These are phyloP conservation scores for Senna siamea DNA, from an alignment of 306 rosid genomes.

Conservation along the genomic window DNA sequence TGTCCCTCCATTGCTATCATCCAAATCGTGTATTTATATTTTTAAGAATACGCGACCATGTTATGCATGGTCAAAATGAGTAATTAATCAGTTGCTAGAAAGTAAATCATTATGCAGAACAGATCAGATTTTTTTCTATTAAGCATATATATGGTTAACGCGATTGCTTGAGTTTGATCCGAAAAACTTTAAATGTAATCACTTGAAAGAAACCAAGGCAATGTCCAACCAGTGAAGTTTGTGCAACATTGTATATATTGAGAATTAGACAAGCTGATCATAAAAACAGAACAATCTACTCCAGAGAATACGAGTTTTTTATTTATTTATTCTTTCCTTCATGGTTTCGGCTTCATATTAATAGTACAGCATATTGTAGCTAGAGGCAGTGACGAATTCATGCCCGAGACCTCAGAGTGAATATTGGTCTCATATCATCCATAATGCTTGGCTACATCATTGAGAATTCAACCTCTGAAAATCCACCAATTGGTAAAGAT, in stretches of 20 bases:
- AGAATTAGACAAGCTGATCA: background rate
- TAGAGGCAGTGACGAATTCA: conserved; percentile 13
- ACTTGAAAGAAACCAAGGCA: background rate
- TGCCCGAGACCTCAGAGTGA: conserved; percentile 7
- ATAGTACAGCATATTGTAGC: conserved; percentile 26
- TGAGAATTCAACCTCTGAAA: conserved; percentile 70
- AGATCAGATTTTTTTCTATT: background rate
- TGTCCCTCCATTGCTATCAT: background rate
- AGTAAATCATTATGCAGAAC: background rate
- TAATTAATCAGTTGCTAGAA: background rate
- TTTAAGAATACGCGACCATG: background rate
- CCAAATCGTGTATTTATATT: background rate
- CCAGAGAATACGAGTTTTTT: background rate
- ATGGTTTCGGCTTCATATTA: conserved; percentile 17
- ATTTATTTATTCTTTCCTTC: conserved; percentile 14
- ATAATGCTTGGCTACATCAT: conserved; percentile 36
- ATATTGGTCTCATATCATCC: conserved; percentile 9
- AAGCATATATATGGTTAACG: background rate
- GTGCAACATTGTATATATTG: background rate
- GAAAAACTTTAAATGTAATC: background rate
- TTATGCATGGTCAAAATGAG: background rate
- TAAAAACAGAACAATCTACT: conserved; percentile 26
- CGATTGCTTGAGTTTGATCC: background rate
- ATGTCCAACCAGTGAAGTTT: background rate
- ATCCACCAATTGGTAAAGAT: conserved; percentile 95